phyloP scores from a whole-genome alignment of 805 yeast genomes.

The Wickerhamiella dianesei region DNA sequence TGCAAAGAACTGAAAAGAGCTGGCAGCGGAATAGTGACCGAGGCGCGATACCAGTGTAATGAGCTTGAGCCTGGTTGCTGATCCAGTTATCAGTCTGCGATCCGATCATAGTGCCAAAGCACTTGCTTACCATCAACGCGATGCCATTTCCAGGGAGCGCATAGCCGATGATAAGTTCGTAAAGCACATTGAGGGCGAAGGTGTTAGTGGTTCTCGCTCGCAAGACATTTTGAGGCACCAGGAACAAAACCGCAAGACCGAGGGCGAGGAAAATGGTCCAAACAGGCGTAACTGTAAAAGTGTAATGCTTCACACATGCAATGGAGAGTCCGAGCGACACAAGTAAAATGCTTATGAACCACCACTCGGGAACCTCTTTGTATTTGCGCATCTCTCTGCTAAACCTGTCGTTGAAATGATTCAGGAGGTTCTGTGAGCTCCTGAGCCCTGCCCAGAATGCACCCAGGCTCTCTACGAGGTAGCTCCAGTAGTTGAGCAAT shows the following conservation, averaged over 20 bases:
- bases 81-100: slow-evolving; percentile 50
- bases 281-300: slow-evolving; percentile 36
- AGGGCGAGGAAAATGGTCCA: slow-evolving; percentile 45
- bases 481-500: slow-evolving; percentile 31
- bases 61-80: slow-evolving; percentile 41
- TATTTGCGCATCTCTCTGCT: slow-evolving; percentile 45
- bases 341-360: slow-evolving; percentile 39
- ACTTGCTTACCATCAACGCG: slow-evolving; percentile 39
- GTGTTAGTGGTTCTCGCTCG: slow-evolving; percentile 36
- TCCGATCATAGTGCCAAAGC: slow-evolving; percentile 42
- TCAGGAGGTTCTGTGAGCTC: slow-evolving; percentile 1
- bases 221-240: slow-evolving; percentile 37
- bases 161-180: slow-evolving; percentile 40
- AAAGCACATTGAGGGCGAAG: slow-evolving; percentile 37
- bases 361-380: slow-evolving; percentile 60
- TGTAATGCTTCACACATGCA: slow-evolving; percentile 28
- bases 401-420: slow-evolving; percentile 36
- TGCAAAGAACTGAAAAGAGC: slow-evolving; percentile 7
- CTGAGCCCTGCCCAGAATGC: slow-evolving; percentile 19
- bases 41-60: slow-evolving; percentile 28
- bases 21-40: slow-evolving; percentile 11
- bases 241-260: slow-evolving; percentile 36
- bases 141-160: slow-evolving; percentile 41
- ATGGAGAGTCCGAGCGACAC: slow-evolving; percentile 34
- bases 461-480: slow-evolving; percentile 21